A percentile compares a stretch with the other conserved stretches of the same genome.
Conservation (phyloP, 1,284 basidiomycete genomes). For the Sphaerobolus stellatus region DNA sequence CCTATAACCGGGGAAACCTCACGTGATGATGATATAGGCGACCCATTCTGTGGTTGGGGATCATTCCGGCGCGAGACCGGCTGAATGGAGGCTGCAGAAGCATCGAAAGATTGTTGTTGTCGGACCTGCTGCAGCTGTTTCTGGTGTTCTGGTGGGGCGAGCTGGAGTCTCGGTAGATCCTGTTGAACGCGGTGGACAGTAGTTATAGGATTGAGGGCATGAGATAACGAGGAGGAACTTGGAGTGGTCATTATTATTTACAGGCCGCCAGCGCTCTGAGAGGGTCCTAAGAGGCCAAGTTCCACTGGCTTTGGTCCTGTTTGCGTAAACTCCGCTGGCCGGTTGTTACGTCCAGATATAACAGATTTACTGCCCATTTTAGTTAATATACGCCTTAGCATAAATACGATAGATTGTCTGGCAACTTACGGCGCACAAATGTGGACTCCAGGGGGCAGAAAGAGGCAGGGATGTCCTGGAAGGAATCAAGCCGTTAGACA, state of each 20-base stretch:
- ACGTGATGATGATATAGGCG: slow-evolving; percentile 11
- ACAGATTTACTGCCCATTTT: no score
- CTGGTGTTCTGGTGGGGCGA: slow-evolving; percentile 12
- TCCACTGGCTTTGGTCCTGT: no score
- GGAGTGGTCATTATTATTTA: slow-evolving; percentile 11
- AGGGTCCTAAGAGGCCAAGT: no score
- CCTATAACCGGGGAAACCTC: slow-evolving; percentile 6
- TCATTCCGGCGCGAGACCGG: neutral
- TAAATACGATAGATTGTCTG: no score
- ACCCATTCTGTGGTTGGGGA: neutral
- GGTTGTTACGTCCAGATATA: no score
- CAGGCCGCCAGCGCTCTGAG: slow-evolving; percentile 7
- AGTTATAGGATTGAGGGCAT: slow-evolving; percentile 6
- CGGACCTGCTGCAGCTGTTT: slow-evolving; percentile 8
- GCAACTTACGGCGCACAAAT: no score
- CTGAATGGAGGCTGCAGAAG: neutral
- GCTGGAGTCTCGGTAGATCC: slow-evolving; percentile 12
- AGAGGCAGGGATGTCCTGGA: no score
- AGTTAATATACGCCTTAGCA: no score
- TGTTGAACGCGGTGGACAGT: neutral
- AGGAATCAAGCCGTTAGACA: no score
- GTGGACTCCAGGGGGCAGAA: no score
- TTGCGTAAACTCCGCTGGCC: no score
- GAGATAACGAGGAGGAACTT: slow-evolving; percentile 7
- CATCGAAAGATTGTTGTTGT: neutral